Evolutionary conservation across 2,329 filamentous ascomycete genomes (phyloP), one percentile per base, ranked within the genome.

Genomic region (Colletotrichum filicis): DNA sequence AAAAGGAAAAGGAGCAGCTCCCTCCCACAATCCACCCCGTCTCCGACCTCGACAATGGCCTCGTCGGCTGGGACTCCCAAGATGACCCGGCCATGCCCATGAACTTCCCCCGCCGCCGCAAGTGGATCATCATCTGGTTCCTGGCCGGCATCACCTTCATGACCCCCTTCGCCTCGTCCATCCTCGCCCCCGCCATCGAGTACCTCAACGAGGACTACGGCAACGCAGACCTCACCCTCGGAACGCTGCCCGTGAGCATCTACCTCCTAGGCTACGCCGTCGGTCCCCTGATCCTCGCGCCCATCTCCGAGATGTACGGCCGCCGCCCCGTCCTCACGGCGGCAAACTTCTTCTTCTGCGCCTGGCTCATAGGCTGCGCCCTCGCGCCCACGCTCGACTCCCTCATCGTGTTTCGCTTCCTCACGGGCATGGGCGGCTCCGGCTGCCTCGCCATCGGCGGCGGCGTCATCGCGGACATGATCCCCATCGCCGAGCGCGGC

Each of bases 341-440:
- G 2, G 88, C 90, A 70, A 93, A 91, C 74, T 77, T 86, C 6
- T 84, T 90, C 71, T 94, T 93, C 79, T 86, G 90, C 69, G 78
- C 88, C 1, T 93, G 90, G 83, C 89, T 89, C 58, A 87, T 94
- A 74, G 92, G 89, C 0, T 92, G 91, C 71, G 92, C 90, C 1
- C 82, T 93, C 4, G 85, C 90, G 0, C 88, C 88, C 1, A 81
- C 79, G 6, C 83, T 93, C 61, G 79, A 79, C 22, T 81, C 87
- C 52, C 85, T 93, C 58, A 87, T 92, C 35, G 85, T 87, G 2
- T 93, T 91, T 77, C 85, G 89, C 14, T 89, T 91, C 77, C 80
- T 90, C 57, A 87, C 88, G 4, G 92, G 91, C 0, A 79, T 92
- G 3, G 88, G 90, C 5, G 90, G 89, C 1, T 87, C 85, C 1